Evolutionary conservation across 2,329 filamentous ascomycete genomes (phyloP), one percentile per base, ranked within the genome.

Genomic region (Scleromitrula shiraiana): DNA sequence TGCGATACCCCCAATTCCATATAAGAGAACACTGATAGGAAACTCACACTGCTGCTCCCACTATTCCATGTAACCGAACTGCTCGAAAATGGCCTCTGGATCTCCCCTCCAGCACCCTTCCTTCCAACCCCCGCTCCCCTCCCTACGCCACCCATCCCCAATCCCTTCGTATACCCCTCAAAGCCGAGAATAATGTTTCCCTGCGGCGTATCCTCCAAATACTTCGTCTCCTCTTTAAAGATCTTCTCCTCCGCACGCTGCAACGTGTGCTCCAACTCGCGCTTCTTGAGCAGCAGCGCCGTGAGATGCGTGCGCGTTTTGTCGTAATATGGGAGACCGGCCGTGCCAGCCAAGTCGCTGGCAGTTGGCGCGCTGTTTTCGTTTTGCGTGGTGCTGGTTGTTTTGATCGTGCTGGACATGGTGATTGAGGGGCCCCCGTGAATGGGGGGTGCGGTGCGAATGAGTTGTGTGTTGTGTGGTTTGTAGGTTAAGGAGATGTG

Each of bases 181-280:
- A 98, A 98, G 19, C 93, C 93, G 41, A 87, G 89, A 65, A 98
- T 91, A 64, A 98, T 97, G 70, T 98, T 98, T 37, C 93, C 93
- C 59, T 75, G 80, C 12, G 82, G 83, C 4, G 89, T 94, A 61
- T 88, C 88, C 66, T 97, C 91, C 43, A 98, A 80, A 66, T 98
- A 98, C 15, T 83, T 77, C 50, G 83, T 80, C 67, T 98, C 93
- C 61, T 88, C 84, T 55, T 84, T 81, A 63, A 78, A 82, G 59
- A 98, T 97, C 55, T 78, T 77, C 41, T 95, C 87, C 71, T 98
- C 93, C 10, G 59, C 56, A 2, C 47, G 19, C n/a, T 46, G 48
- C 17, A 60, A 53, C 22, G 46, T 51, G 3, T 45, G 35, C 41
- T 62, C 53, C 15, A 64, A 71, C 15, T 75, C 58, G 23, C 78